Conservation (phyloP, 495 filamentous ascomycete genomes). For the Achaetomiella virescens region DNA sequence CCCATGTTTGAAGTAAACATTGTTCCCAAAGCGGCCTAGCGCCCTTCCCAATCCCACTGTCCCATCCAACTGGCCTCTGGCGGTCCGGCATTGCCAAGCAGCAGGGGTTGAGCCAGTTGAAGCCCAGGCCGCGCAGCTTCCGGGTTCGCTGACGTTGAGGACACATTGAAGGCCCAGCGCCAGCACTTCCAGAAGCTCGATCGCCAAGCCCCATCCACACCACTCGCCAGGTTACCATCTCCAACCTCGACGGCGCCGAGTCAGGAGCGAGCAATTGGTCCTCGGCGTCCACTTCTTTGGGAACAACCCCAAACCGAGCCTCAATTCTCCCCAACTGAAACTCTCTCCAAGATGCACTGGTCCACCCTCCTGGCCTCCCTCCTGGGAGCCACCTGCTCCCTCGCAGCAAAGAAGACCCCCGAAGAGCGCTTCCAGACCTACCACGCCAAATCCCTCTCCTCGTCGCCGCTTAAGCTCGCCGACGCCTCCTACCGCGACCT, state of each 20-base stretch:
- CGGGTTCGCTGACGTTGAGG: slow-evolving; percentile 13
- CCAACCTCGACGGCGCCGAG: slow-evolving; percentile 16
- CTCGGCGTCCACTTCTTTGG: neutral
- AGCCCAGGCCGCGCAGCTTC: neutral
- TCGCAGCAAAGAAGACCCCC: slow-evolving; percentile 50
- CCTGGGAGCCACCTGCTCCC: slow-evolving; percentile 36
- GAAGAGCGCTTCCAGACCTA: slow-evolving; percentile 59
- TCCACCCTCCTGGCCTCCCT: slow-evolving; percentile 54
- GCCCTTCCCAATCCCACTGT: neutral
- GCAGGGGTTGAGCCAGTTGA: neutral
- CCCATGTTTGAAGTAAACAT: slow-evolving; percentile 28
- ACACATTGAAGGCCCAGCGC: slow-evolving; percentile 6
- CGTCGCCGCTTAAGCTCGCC: slow-evolving; percentile 65
- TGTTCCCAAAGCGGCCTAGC: slow-evolving; percentile 26
- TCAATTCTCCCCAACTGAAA: neutral
- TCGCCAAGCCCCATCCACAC: slow-evolving; percentile 4
- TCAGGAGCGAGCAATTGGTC: slow-evolving; percentile 6
- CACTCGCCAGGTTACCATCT: slow-evolving; percentile 5
- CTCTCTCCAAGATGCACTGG: slow-evolving; percentile 44
- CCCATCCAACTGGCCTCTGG: neutral
- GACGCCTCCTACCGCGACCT: slow-evolving; percentile 69
- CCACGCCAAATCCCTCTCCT: slow-evolving; percentile 58
- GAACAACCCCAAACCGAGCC: too few relatives aligned
- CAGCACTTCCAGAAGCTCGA: slow-evolving; percentile 6
- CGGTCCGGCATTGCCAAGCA: slow-evolving; percentile 12